Percentiles rank a stretch among this genome's conserved stretches.
Evolutionary conservation across 2,329 filamentous ascomycete species (phyloP).

Genomic region (Sporothrix euskadiensis): DNA sequence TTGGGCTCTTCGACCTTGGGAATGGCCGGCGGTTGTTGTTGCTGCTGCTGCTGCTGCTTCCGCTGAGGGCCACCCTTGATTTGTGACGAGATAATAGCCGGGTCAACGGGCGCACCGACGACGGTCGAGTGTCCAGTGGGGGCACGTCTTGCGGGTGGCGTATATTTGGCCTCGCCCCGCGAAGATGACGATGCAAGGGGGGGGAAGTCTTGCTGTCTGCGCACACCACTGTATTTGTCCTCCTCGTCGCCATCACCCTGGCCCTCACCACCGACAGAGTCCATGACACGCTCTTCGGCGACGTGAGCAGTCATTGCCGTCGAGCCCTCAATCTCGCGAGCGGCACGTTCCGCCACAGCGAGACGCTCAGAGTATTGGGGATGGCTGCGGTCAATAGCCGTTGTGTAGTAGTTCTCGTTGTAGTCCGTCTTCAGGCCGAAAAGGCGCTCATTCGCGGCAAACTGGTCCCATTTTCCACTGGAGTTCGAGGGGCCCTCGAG

Average conservation of each 20-base stretch:
- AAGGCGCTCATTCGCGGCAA: constrained; percentile 80
- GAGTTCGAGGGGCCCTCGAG: constrained; percentile 62
- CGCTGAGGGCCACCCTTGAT: constrained; percentile 51
- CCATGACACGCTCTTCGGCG: constrained; percentile 81
- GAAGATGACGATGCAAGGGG: constrained; percentile 53
- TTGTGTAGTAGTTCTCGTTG: constrained; percentile 93
- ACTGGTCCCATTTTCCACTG: constrained; percentile 79
- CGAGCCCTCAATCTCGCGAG: constrained; percentile 83
- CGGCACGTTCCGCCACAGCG: constrained; percentile 78
- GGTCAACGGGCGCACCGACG: constrained; percentile 75
- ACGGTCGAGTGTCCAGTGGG: constrained; percentile 73
- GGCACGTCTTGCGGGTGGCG: constrained; percentile 82
- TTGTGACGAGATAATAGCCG: constrained; percentile 88
- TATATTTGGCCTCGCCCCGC: constrained; percentile 71
- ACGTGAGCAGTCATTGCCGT: constrained; percentile 76
- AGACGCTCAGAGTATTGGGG: constrained; percentile 77
- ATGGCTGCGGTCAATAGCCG: constrained; percentile 78
- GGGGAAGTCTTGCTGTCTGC: constrained; percentile 69
- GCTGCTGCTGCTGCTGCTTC: constrained; percentile 37
- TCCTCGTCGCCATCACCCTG: constrained; percentile 77
- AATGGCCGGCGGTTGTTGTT: constrained; percentile 38
- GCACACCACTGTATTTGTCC: constrained; percentile 91
- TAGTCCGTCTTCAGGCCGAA: constrained; percentile 91
- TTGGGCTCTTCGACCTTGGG: constrained; percentile 44
- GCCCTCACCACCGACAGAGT: constrained; percentile 62